A percentile compares a stretch with the other conserved stretches of the same genome.
These are phyloP conservation scores for Stemphylium vesicarium DNA, from an alignment of 2,329 filamentous ascomycete species.

Conservation along the genomic window DNA sequence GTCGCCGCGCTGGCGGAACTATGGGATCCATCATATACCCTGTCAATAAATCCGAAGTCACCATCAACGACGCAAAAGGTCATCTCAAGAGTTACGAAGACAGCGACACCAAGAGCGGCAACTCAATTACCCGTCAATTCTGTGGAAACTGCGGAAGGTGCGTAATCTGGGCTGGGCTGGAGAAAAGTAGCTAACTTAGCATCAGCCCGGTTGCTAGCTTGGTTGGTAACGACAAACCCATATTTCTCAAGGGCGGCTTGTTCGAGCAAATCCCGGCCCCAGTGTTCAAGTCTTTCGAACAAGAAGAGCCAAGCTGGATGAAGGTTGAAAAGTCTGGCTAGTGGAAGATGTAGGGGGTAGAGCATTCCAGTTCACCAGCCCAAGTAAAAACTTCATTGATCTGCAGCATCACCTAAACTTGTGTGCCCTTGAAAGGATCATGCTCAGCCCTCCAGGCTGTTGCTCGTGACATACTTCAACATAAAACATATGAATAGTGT, in stretches of 20 bases:
- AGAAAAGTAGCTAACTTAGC: constrained; percentile 1
- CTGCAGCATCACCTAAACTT: background rate
- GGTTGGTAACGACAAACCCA: constrained; percentile 16
- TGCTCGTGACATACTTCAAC: no score
- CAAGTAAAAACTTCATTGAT: background rate
- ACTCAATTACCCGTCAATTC: constrained; percentile 36
- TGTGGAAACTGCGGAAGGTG: constrained; percentile 42
- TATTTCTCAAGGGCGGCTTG: constrained; percentile 35
- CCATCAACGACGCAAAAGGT: constrained; percentile 28
- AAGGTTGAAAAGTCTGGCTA: constrained; percentile 11
- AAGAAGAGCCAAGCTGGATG: constrained; percentile 34
- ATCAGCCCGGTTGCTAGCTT: constrained; percentile 32
- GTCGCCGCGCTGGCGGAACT: constrained; percentile 33
- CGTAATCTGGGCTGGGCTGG: background rate
- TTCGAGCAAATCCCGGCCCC: constrained; percentile 33
- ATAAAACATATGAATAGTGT: no score
- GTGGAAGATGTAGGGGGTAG: no score
- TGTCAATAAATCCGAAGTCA: constrained; percentile 24
- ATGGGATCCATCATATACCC: constrained; percentile 33
- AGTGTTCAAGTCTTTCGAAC: constrained; percentile 20
- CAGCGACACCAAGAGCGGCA: constrained; percentile 35
- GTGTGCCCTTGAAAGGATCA: no score
- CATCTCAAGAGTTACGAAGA: constrained; percentile 36
- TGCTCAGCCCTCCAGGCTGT: no score
- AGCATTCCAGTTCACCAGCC: background rate